Evolutionary conservation across 805 yeast species (phyloP), one percentile per base, ranked within the genome.

Genomic region (Lipomyces starkeyi): DNA sequence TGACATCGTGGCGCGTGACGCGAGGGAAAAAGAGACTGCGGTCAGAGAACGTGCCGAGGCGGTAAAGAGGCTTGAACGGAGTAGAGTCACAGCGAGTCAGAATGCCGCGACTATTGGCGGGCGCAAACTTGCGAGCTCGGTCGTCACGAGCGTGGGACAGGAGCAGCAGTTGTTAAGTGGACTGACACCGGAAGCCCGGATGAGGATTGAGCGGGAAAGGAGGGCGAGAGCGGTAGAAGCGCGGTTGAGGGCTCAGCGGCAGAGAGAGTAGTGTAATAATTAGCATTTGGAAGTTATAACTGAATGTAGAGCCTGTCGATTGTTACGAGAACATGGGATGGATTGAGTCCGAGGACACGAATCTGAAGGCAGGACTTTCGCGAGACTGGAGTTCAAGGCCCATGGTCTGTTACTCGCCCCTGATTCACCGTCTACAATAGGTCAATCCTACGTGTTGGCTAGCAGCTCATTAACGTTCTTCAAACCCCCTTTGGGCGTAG

Each of bases 191-290:
- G 91, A 87, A 32, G 97, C 93, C 71, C 84, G 87, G 74, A 83
- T 84, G 84, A 85, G 88, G 74, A 80, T 95, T 25, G 93, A 93
- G 90, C 86, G 99, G 68, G 99, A 95, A 74, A 93, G 93, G 75
- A 83, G 98, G 64, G 98, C 98, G 0, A 84, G 98, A 64, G 99
- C 99, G 0, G 98, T 97, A 0, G 98, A 95, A 77, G 97, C 94
- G 0, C 83, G 99, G 29, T 52, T 66, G 60, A n/a, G 22, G 59
- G 17, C 49, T 17, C 49, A 20, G 47, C 56, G n/a, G 56, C 25
- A 34, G 59, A 40, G 17, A 20, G 11, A 34, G 59, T 29, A 40
- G 20, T n/a, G 49, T 13, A n/a, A 53, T 8, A 53, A 8, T 8
- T 43, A 43, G 9, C 49, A 43, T 43, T 17, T 17, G 22, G 20